Evolutionary conservation across 1,139 yeast species (phyloP), one percentile per base, ranked within the genome.

Genomic region (Taphrina deformans): DNA sequence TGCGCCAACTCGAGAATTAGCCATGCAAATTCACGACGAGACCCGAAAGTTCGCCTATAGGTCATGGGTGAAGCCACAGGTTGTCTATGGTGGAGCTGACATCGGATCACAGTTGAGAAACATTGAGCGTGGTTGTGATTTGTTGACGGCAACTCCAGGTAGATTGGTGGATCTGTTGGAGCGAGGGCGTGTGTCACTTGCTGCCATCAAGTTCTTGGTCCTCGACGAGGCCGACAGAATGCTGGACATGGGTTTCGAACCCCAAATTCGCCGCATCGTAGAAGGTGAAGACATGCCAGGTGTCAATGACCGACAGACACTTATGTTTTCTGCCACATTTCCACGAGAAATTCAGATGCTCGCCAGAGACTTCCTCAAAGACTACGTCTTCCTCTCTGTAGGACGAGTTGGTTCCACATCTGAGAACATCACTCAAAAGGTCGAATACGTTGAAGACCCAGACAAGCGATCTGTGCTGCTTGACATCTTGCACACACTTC

Each of bases 181-280:
- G 80, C 88, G 97, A 81, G 97, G 98, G 74, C 83, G 86, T 75
- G 89, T 93, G 71, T 91, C 97, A 53, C 83, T 93, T 74, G 83
- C 85, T 71, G 90, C 89, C 80, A 91, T 93, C 79, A 90, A 89
- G 79, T 93, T 90, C 79, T 84, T 93, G 77, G 98, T 93, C 62
- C 83, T 93, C 71, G 99, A 93, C 80, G 99, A 93, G 83, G 99
- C 99, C 75, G 99, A 93, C 80, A 89, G 99, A 83, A 93, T 93
- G 99, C 86, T 93, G 80, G 99, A 93, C 86, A 93, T 93, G 99
- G 99, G 99, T 83, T 93, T 93, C 80, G 99, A 93, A 82, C 98
- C 98, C 71, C 99, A 93, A 83, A 93, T 93, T 76, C 89, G 99
- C 84, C 89, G 92, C 77, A 92, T 93, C 76, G 99, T 93, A 69